Evolutionary conservation across 345 rosid species (phyloP).

Genomic region (Litchi chinensis): DNA sequence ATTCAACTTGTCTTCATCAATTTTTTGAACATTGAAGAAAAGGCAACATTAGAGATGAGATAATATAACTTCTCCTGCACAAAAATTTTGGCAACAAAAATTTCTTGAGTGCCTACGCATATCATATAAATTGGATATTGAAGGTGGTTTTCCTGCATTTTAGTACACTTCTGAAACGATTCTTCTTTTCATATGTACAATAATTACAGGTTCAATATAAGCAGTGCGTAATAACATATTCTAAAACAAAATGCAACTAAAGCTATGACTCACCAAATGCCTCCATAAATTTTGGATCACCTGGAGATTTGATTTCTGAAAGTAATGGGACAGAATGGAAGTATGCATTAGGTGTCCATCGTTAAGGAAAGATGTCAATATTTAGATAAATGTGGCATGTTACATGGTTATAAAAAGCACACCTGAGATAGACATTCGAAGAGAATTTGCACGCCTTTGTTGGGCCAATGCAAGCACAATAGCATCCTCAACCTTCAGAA

Average conservation of each 20-base stretch:
- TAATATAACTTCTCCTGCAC: background rate
- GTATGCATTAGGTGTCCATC: conserved; percentile 17
- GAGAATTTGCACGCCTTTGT: conserved; percentile 72
- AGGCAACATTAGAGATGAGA: background rate
- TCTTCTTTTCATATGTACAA: background rate
- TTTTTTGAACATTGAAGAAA: background rate
- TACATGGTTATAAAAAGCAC: conserved; percentile 18
- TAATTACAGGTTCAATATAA: background rate
- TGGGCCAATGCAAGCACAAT: conserved; percentile 74
- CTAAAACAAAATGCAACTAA: background rate
- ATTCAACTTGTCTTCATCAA: background rate
- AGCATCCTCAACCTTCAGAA: conserved; percentile 84
- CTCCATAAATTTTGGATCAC: conserved; percentile 82
- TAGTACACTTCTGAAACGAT: background rate
- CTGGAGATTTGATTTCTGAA: conserved; percentile 81
- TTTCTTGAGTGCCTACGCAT: background rate
- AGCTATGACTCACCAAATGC: conserved; percentile 70
- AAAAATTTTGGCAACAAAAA: background rate
- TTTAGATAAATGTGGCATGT: conserved; percentile 1
- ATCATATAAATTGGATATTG: background rate
- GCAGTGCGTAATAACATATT: background rate
- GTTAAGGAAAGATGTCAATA: background rate
- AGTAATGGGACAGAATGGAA: conserved; percentile 23
- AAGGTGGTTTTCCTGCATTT: background rate
- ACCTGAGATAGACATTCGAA: conserved; percentile 73